Conservation (phyloP, 176 grass and related monocot genomes). For the Phoenix roebelenii region DNA sequence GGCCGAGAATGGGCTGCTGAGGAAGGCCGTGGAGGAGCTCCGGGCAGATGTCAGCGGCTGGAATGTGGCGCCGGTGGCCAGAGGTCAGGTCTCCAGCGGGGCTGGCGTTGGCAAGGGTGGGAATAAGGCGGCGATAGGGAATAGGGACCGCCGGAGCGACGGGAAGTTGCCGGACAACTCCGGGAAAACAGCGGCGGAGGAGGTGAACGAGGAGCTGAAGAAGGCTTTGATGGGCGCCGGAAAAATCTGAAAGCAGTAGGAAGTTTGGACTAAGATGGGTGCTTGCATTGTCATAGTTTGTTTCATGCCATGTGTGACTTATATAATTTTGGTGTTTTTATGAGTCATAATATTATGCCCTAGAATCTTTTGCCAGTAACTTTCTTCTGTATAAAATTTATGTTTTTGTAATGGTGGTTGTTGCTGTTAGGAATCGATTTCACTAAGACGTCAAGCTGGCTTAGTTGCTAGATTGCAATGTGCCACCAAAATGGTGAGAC, state of each 20-base stretch:
- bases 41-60: background rate
- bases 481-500: no score
- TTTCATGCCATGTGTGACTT: no score
- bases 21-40: conserved; percentile 1
- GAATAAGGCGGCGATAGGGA: background rate
- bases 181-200: conserved; percentile 19
- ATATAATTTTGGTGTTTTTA: no score
- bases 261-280: no score
- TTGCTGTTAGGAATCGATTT: no score
- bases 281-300: no score
- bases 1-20: background rate
- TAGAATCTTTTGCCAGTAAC: no score
- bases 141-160: conserved; percentile 23
- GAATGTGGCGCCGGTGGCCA: conserved; percentile 1
- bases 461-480: no score
- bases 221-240: conserved; percentile 41
- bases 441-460: no score
- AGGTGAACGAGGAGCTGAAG: conserved; percentile 44
- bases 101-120: background rate
- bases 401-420: no score
- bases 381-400: no score
- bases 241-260: background rate
- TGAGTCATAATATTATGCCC: no score
- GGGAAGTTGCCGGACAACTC: conserved; percentile 18
- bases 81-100: conserved; percentile 5